Base-by-base conservation (phyloP, 2,329 filamentous ascomycete genomes). In the Phaeosphaeria sp. region DNA sequence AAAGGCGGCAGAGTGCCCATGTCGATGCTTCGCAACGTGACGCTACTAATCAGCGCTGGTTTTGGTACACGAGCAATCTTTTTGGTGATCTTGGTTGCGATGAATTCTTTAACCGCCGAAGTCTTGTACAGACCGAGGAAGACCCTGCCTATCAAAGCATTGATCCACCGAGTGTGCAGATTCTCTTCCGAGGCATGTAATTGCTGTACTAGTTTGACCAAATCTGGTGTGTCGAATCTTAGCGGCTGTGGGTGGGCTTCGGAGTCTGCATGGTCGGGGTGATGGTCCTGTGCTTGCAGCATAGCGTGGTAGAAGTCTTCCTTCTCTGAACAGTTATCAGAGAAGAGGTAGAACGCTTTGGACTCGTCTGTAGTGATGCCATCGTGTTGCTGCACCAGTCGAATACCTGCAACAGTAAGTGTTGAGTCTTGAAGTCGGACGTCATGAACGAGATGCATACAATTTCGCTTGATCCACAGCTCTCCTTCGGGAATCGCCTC, bases 251-350 rank as follows among this genome's bases (percentile, higher is more conserved):
- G 92, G 1, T 88, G 85, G 20, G 82, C 81, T 53, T 84, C 81
- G 21, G 33, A 52, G 20, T 82, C 81, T 2, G 81, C 79, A 15
- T 57, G 40, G 84, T 71, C 83, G 56, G 87, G 83, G 17, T 86
- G 85, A 67, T 89, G 88, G 65, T 93, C 89, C 73, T 96, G 91
- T 63, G 93, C 96, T 68, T 89, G 88, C 40, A 99, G 82, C 66
- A 99, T 82, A 13, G 94, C 91, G 77, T 97, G 94, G 76, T 99
- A 99, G 78, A 99, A 98, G 74, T 99, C 95, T 77, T 99, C 95
- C 77, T 99, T 99, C 47, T 95, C 92, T 0, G 93, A 97, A 74
- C 92, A 92, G 71, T 96, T 97, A 65, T 98, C 93, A 0, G 92
- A 96, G 77, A 98, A 99, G 4, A 99, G 82, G 72, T 89, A 98